Base-by-base conservation (phyloP, 73 alveolate species). In the Paramecium octaurelia region DNA sequence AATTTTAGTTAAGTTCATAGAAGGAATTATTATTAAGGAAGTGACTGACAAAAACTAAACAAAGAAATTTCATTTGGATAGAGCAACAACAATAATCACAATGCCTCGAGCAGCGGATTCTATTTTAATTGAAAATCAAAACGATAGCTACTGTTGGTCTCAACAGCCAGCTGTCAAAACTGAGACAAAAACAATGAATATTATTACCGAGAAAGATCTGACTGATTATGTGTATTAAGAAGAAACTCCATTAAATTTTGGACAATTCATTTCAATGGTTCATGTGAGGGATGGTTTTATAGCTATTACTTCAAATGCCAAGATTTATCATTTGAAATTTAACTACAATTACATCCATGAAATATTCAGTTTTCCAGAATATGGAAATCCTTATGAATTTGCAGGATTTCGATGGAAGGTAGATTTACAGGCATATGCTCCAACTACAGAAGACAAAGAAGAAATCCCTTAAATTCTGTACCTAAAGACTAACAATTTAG, bases 221-320 rank as follows among this genome's bases (percentile, higher is more conserved):
- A 80, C 35, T 8, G 91, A 80, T 35, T 42, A 31, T 42, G 76
- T 31, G 12, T 44, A 31, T 24, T 12, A 80, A 14, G 73, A 48
- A 23, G 91, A 80, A 34, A 43, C 91, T 64, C 91, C 91, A 20
- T 46, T 80, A 23, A 80, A 80, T 80, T 80, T 80, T 80, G 57
- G 91, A 43, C 27, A 80, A 46, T 80, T 80, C 14, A 80, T 48
- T 44, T 71, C 76, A 10, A 44, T 80, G 75, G 91, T 48, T 3
- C 91, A 80, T 80, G 57, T 80, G 3, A 80, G 91, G n/a, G 91
- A 80, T 80, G 91, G 91, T 14, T 27, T 80, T 34, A 80, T 80
- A 7, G 91, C 91, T 18, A 80, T 80, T 20, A 80, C 87, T 1
- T 73, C 87, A 23, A 43, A 73, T 73, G 87, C 87, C 12, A 36